phyloP scores from a whole-genome alignment of 176 grass and related monocot species.

The Bonia amplexicaulis region DNA sequence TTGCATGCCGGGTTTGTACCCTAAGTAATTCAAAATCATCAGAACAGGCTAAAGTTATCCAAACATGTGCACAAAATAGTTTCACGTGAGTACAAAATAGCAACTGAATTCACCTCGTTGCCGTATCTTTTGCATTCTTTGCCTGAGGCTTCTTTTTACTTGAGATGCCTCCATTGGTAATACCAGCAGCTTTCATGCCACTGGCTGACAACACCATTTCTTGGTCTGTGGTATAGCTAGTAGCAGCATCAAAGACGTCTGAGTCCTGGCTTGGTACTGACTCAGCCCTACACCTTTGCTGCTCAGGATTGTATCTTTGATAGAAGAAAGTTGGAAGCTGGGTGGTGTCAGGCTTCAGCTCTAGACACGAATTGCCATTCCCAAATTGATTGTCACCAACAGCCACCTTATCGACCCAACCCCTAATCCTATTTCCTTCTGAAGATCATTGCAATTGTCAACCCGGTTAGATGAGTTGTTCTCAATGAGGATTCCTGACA shows the following conservation, averaged over 20 bases:
- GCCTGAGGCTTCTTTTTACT: slow-evolving; percentile 55
- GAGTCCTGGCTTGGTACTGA: slow-evolving; percentile 43
- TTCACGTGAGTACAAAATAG: background rate
- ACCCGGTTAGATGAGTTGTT: slow-evolving; percentile 33
- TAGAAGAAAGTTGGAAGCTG: slow-evolving; percentile 49
- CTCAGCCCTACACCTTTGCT: slow-evolving; percentile 36
- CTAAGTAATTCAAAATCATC: slow-evolving; percentile 40
- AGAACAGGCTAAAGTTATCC: slow-evolving; percentile 14
- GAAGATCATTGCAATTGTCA: slow-evolving; percentile 23
- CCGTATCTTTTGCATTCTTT: slow-evolving; percentile 34
- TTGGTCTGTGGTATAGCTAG: slow-evolving; percentile 62
- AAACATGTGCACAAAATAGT: slow-evolving; percentile 18
- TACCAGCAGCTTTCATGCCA: slow-evolving; percentile 36
- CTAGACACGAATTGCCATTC: slow-evolving; percentile 38
- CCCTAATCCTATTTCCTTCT: slow-evolving; percentile 23
- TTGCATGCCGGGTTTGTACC: slow-evolving; percentile 41
- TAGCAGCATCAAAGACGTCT: slow-evolving; percentile 41
- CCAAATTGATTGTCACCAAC: slow-evolving; percentile 35
- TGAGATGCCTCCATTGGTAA: slow-evolving; percentile 34
- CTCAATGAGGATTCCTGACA: slow-evolving; percentile 34
- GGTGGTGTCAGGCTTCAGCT: slow-evolving; percentile 22
- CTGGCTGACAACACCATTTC: slow-evolving; percentile 43
- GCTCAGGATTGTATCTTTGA: slow-evolving; percentile 51
- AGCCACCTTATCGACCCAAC: slow-evolving; percentile 38
- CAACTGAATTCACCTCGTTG: slow-evolving; percentile 46